A percentile compares a stretch with the other conserved stretches of the same genome.
phyloP scores from a whole-genome alignment of 345 rosid genomes.

The Hibiscus trionum region DNA sequence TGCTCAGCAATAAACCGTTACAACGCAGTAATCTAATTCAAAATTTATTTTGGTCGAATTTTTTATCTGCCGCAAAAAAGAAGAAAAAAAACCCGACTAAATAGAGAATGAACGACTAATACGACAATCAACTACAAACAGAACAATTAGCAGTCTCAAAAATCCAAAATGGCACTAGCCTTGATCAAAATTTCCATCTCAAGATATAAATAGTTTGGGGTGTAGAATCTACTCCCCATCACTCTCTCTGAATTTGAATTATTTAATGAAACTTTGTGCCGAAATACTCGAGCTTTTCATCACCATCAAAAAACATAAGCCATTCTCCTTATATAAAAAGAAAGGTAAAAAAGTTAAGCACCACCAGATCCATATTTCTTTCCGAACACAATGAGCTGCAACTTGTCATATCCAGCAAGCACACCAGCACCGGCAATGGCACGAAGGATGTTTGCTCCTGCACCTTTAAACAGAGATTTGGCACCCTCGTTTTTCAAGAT shows the following conservation, averaged over 20 bases:
- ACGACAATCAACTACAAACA: too few species aligned
- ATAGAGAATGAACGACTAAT: too few species aligned
- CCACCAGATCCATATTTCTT: constrained; percentile 85
- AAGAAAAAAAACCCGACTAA: too few species aligned
- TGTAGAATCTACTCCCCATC: not conserved
- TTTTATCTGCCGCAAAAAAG: too few species aligned
- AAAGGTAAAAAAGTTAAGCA: constrained; percentile 15
- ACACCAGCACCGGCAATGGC: not conserved
- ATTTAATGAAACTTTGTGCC: not conserved
- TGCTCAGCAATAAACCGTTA: too few species aligned
- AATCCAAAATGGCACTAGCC: not conserved
- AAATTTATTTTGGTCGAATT: too few species aligned
- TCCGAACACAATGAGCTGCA: constrained; percentile 26
- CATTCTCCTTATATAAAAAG: not conserved
- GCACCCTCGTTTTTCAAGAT: not conserved
- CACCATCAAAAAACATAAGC: not conserved
- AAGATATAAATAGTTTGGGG: not conserved
- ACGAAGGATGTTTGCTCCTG: not conserved
- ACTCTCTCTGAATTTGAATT: not conserved
- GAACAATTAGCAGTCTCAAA: not conserved
- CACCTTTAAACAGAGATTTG: not conserved
- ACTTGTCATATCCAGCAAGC: not conserved
- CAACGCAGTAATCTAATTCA: too few species aligned
- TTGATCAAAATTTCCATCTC: not conserved
- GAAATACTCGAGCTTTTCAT: not conserved